Percentiles rank a stretch among this genome's conserved stretches.
Evolutionary conservation across 1,139 yeast species (phyloP).

Genomic region (Hyphopichia wangnamkhiaoensis): DNA sequence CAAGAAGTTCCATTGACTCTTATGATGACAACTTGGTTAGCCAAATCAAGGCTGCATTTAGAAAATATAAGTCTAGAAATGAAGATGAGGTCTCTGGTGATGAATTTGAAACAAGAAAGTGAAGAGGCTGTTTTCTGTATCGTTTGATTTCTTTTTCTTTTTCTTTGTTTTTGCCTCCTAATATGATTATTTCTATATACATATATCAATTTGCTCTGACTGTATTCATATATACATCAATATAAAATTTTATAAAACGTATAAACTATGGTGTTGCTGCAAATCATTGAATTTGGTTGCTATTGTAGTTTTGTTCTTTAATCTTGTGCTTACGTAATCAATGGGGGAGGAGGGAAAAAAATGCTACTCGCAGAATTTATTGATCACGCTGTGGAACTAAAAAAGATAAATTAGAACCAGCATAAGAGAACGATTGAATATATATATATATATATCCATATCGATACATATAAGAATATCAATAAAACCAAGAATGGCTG

Average conservation of each 20-base stretch:
- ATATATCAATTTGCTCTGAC: background rate
- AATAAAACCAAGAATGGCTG: conserved; percentile 43
- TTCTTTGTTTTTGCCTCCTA: background rate
- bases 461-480: no score
- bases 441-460: no score
- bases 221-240: background rate
- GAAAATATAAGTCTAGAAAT: conserved; percentile 40
- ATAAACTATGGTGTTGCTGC: no score
- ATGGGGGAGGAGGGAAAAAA: no score
- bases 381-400: background rate
- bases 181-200: background rate
- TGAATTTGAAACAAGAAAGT: conserved; percentile 55
- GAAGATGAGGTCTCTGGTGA: conserved; percentile 50
- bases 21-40: conserved; percentile 43
- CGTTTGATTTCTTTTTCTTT: background rate
- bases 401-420: no score
- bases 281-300: no score
- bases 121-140: background rate
- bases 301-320: no score
- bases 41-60: conserved; percentile 57
- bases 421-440: background rate
- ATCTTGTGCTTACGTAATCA: no score
- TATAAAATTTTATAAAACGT: no score
- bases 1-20: conserved; percentile 39
- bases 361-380: no score